Base-by-base conservation (phyloP, 306 rosid species). In the Spatholobus suberectus region DNA sequence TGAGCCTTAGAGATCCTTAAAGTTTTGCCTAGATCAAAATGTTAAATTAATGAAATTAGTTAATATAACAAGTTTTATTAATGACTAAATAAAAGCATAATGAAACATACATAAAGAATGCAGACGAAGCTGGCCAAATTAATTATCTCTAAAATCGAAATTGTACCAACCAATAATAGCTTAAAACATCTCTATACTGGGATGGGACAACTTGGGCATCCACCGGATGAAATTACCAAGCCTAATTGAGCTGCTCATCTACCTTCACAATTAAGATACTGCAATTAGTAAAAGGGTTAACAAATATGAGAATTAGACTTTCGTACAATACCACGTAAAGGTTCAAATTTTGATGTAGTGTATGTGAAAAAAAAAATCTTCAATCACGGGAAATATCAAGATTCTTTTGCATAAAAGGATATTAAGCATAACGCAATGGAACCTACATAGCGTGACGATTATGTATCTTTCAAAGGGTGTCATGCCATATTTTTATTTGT, bases 301-400 rank as follows among this genome's bases (percentile, higher is more conserved):
- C 38, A 29, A 63, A 4, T 63, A 1, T 63, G 41, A 14, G 38
- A 15, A 63, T 32, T 29, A 63, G 23, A 63, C 43, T 63, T 63
- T 63, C 12, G 70, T 32, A 32, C 23, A 63, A 63, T 29, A 26
- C 68, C 69, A 29, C n/a, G 23, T 6, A 63, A 29, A 63, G 70
- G 23, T 29, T 14, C 70, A 63, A 63, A 63, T 5, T 63, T 65
- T 65, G 24, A 65, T 67, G 73, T 37, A 37, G 65, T 57, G 65
- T 17, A 7, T 18, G 40, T 47, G 32, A n/a, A n/a, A 9, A 27
- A 18, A 46, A 27, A 71, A 44, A 24, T 5, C 55, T 38, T 43
- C n/a, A n/a, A 41, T 69, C 54, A 41, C 34, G 24, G 59, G 59
- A 41, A 44, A 46, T 23, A 41, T 1, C n/a, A 44, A 44, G 17